phyloP scores from a whole-genome alignment of 345 rosid genomes.

The Pistacia vera region DNA sequence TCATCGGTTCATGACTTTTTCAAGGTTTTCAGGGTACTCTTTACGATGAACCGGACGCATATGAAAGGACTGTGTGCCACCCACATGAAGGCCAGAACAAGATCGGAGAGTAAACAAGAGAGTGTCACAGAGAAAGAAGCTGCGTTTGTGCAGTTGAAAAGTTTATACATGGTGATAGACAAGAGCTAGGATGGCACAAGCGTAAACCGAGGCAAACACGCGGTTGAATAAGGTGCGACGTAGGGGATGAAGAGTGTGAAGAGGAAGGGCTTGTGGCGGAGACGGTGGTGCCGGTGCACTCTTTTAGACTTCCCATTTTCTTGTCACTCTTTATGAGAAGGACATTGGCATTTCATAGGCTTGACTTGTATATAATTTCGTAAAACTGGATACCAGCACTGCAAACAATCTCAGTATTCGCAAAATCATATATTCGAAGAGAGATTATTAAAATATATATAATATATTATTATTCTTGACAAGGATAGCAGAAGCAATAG shows the following conservation, averaged over 20 bases:
- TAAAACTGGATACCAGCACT: background rate
- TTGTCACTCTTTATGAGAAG: background rate
- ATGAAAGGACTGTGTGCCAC: constrained; percentile 37
- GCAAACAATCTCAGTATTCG: background rate
- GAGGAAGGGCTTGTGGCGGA: constrained; percentile 27
- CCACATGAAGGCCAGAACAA: constrained; percentile 75
- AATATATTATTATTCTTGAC: no score
- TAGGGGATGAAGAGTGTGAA: constrained; percentile 40
- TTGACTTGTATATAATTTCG: no score
- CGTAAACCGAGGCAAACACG: constrained; percentile 47
- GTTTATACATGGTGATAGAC: constrained; percentile 48
- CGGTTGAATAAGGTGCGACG: constrained; percentile 47
- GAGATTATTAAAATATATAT: no score
- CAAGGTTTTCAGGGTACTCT: constrained; percentile 49
- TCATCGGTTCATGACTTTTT: constrained; percentile 31
- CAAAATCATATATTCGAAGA: no score
- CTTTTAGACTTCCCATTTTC: constrained; percentile 20
- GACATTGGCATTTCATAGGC: no score
- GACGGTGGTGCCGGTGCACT: constrained; percentile 3
- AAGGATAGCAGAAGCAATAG: no score
- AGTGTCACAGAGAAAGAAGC: constrained; percentile 22
- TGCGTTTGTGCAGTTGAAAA: constrained; percentile 28
- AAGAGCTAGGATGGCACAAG: constrained; percentile 52
- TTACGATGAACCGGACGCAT: constrained; percentile 40
- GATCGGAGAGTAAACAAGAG: constrained; percentile 50